A percentile compares a stretch with the other conserved stretches of the same genome.
phyloP scores from a whole-genome alignment of 139 green algal species.

The Chara braunii region DNA sequence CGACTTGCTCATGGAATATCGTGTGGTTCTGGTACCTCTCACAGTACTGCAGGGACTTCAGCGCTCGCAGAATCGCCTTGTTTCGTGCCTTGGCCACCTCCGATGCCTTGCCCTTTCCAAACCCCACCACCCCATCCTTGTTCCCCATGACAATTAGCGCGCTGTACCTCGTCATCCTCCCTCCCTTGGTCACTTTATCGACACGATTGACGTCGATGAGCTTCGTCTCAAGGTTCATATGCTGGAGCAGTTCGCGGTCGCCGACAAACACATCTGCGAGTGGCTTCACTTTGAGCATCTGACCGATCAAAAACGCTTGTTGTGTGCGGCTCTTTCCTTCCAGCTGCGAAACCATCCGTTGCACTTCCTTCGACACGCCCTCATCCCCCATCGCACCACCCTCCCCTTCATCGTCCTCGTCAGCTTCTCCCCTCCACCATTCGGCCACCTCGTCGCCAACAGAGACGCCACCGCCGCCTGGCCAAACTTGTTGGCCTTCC shows the following conservation, averaged over 20 bases:
- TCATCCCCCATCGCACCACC: too few species aligned
- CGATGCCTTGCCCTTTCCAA: slow-evolving; percentile 41
- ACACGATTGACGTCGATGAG: too few species aligned
- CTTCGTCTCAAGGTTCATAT: too few species aligned
- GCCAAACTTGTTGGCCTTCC: too few species aligned
- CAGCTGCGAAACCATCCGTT: slow-evolving; percentile 19
- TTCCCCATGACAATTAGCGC: slow-evolving; percentile 49
- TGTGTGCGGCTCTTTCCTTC: slow-evolving; percentile 2
- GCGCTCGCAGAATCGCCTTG: slow-evolving; percentile 26
- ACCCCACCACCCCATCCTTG: slow-evolving; percentile 40
- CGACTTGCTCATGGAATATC: slow-evolving; percentile 34
- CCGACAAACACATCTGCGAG: too few species aligned
- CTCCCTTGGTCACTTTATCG: slow-evolving; percentile 24
- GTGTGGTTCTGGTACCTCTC: slow-evolving; percentile 44
- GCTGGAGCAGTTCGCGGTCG: too few species aligned
- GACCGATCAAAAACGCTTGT: slow-evolving; percentile 21
- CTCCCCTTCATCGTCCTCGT: too few species aligned
- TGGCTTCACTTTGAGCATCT: slow-evolving; percentile 37
- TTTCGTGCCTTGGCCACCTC: slow-evolving; percentile 41
- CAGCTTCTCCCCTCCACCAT: too few species aligned
- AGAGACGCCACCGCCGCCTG: too few species aligned
- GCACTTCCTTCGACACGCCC: too few species aligned
- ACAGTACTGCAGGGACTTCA: slow-evolving; percentile 39
- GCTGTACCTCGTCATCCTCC: slow-evolving; percentile 41
- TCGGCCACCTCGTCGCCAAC: too few species aligned